Evolutionary conservation across 2,329 filamentous ascomycete genomes (phyloP).

Genomic region (Venturia carpophila): DNA sequence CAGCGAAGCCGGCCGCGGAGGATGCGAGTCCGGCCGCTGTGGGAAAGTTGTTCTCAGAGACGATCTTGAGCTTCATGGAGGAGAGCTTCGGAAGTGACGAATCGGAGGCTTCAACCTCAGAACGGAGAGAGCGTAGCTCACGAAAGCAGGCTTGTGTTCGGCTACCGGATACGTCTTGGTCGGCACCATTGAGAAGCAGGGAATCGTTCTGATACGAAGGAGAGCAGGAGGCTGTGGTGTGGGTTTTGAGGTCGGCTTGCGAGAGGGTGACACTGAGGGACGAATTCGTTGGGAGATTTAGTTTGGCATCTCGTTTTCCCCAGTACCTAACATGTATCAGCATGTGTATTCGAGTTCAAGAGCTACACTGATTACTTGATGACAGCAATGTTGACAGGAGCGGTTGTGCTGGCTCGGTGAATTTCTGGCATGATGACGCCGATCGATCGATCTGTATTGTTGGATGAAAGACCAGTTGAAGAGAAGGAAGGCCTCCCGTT

Average conservation of each 20-base stretch:
- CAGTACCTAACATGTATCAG: constrained; percentile 56
- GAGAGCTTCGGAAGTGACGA: constrained; percentile 75
- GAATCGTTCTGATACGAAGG: constrained; percentile 59
- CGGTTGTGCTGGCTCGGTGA: constrained; percentile 90
- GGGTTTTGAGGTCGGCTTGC: constrained; percentile 84
- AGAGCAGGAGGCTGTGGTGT: constrained; percentile 92
- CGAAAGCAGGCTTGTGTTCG: constrained; percentile 92
- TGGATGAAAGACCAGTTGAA: background rate
- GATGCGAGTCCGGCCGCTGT: constrained; percentile 80
- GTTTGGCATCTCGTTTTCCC: constrained; percentile 89
- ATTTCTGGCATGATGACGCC: constrained; percentile 35
- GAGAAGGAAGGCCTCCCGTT: background rate
- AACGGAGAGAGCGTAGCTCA: constrained; percentile 70
- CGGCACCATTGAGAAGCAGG: constrained; percentile 74
- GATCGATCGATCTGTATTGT: background rate
- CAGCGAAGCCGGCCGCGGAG: constrained; percentile 58
- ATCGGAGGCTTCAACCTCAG: constrained; percentile 64
- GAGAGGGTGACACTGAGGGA: constrained; percentile 95
- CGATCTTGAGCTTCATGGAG: constrained; percentile 67
- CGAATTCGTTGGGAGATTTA: constrained; percentile 96
- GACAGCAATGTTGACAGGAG: constrained; percentile 95
- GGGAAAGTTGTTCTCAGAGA: constrained; percentile 98
- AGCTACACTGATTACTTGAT: constrained; percentile 61
- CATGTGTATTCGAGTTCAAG: constrained; percentile 20
- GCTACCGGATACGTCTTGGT: constrained; percentile 77